A percentile compares a stretch with the other conserved stretches of the same genome.
Conservation (phyloP, 2,329 filamentous ascomycete species). For the Stachybotrys elegans region DNA sequence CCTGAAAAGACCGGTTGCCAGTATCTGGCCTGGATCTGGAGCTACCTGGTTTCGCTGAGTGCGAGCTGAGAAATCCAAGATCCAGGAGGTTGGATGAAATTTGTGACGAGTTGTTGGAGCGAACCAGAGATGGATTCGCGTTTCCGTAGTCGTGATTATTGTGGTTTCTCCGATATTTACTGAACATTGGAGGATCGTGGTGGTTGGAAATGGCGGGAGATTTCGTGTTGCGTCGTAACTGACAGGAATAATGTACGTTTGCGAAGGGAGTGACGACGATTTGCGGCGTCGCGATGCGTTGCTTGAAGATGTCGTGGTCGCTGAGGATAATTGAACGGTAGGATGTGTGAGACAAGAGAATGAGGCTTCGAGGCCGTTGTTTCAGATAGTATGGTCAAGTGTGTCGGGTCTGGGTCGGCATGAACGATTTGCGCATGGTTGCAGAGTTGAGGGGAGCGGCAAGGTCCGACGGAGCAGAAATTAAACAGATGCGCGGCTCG, state of each 20-base stretch:
- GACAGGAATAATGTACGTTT: too few relatives aligned
- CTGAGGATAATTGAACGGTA: too few relatives aligned
- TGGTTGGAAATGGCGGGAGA: too few relatives aligned
- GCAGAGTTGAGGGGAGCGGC: neutral
- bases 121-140: too few relatives aligned
- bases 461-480: neutral
- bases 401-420: neutral
- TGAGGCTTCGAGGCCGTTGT: too few relatives aligned
- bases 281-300: too few relatives aligned
- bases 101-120: too few relatives aligned
- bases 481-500: too few relatives aligned
- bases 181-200: slow-evolving; percentile 29
- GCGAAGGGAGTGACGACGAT: too few relatives aligned
- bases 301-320: too few relatives aligned
- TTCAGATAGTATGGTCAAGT: neutral
- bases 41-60: slow-evolving; percentile 14
- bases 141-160: slow-evolving; percentile 21
- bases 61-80: slow-evolving; percentile 22
- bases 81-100: slow-evolving; percentile 21
- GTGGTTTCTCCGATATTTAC: slow-evolving; percentile 26
- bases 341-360: too few relatives aligned
- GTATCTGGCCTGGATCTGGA: slow-evolving; percentile 20
- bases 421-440: neutral
- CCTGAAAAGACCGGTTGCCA: slow-evolving; percentile 17
- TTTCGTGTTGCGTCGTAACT: too few relatives aligned